phyloP scores from a whole-genome alignment of 2,329 filamentous ascomycete species.

The Alternaria rosae region DNA sequence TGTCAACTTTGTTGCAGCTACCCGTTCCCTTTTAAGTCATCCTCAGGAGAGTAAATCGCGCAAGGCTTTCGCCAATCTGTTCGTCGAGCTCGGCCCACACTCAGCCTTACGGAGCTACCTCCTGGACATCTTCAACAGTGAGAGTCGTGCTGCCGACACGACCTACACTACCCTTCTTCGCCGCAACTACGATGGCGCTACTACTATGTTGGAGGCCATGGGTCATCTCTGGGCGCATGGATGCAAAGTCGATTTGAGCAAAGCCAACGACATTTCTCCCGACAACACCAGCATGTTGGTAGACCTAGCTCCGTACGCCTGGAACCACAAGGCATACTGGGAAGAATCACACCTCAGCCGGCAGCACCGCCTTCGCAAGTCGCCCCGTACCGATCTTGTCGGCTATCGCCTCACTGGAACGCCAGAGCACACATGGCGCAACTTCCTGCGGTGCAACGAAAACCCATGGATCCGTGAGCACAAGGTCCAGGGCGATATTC shows the following conservation, averaged over 20 bases:
- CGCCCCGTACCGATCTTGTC: constrained; percentile 8
- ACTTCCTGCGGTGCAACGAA: constrained; percentile 11
- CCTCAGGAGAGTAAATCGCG: constrained; percentile 6
- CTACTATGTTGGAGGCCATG: constrained; percentile 6
- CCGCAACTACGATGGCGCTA: constrained; percentile 4
- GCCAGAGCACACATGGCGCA: constrained; percentile 15
- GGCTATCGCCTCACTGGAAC: constrained; percentile 8
- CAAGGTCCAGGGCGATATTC: constrained; percentile 30
- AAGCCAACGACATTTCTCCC: neutral
- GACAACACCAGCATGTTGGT: neutral
- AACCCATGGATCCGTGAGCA: constrained; percentile 25
- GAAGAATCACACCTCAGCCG: constrained; percentile 6
- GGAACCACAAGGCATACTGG: constrained; percentile 13
- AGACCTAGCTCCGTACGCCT: constrained; percentile 9
- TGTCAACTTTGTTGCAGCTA: constrained; percentile 17
- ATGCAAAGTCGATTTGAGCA: constrained; percentile 3
- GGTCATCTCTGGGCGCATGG: constrained; percentile 10
- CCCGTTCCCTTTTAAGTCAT: constrained; percentile 1
- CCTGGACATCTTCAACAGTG: constrained; percentile 4
- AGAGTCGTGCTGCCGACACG: neutral
- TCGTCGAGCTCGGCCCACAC: constrained; percentile 16
- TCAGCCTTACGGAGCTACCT: constrained; percentile 10
- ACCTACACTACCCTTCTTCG: constrained; percentile 1
- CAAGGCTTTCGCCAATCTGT: constrained; percentile 6
- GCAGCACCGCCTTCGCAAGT: constrained; percentile 7